phyloP scores from a whole-genome alignment of 345 rosid genomes.

The Excoecaria agallocha region DNA sequence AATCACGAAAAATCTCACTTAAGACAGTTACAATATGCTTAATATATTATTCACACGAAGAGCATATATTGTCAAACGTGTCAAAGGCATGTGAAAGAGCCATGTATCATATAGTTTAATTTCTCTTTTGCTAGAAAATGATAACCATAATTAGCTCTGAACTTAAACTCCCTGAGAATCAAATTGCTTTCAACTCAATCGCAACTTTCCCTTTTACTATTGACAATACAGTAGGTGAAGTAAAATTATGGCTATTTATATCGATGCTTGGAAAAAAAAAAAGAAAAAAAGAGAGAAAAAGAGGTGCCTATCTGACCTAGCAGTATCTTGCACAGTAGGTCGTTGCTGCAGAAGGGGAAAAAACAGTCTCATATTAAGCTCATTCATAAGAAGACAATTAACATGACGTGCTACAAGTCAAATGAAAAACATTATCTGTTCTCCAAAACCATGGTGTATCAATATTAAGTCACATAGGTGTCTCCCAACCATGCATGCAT shows the following conservation, averaged over 20 bases:
- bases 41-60: not conserved
- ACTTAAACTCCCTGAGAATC: not conserved
- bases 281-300: too few relatives aligned
- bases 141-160: not conserved
- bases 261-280: not conserved
- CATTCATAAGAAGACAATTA: not conserved
- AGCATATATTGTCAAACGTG: not conserved
- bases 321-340: conserved; percentile 66
- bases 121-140: not conserved
- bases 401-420: not conserved
- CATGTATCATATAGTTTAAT: not conserved
- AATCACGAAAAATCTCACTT: not conserved
- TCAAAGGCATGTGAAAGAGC: not conserved
- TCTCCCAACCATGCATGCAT: conserved; percentile 5
- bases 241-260: not conserved
- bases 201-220: not conserved
- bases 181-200: not conserved
- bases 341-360: conserved; percentile 60
- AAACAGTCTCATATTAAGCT: not conserved
- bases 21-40: not conserved
- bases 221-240: not conserved
- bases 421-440: not conserved
- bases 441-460: not conserved
- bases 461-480: not conserved
- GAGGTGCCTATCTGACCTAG: conserved; percentile 43